These are phyloP conservation scores for Xylaria sp. DNA, from an alignment of 2,329 filamentous ascomycete genomes.

Conservation along the genomic window DNA sequence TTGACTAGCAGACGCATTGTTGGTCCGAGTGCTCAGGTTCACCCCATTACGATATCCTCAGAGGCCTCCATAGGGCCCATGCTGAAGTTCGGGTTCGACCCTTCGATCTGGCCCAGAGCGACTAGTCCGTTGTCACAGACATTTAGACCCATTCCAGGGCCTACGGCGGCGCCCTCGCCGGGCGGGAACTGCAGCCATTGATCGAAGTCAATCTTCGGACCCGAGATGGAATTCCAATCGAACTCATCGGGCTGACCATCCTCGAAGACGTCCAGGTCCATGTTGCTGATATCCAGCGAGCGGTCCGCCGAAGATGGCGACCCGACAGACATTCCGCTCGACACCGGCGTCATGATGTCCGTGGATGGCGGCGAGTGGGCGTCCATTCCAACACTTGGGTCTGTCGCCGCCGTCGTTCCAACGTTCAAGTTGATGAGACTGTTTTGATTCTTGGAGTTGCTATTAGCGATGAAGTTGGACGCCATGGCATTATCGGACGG, in stretches of 20 bases:
- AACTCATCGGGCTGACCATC: slow-evolving; percentile 59
- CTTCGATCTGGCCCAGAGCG: slow-evolving; percentile 36
- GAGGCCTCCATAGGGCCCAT: slow-evolving; percentile 10
- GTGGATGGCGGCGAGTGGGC: slow-evolving; percentile 42
- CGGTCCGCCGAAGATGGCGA: slow-evolving; percentile 40
- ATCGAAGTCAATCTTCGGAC: slow-evolving; percentile 67
- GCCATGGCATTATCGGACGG: slow-evolving; percentile 19
- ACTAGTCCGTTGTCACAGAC: slow-evolving; percentile 33
- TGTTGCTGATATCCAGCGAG: slow-evolving; percentile 59
- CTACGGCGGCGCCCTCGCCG: slow-evolving; percentile 55
- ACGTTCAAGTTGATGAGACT: slow-evolving; percentile 20
- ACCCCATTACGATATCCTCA: slow-evolving; percentile 28
- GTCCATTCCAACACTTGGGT: background rate
- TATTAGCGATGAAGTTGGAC: slow-evolving; percentile 13
- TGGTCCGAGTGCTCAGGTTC: background rate
- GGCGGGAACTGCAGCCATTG: slow-evolving; percentile 68
- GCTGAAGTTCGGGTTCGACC: slow-evolving; percentile 23
- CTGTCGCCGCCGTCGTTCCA: background rate
- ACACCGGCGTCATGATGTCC: slow-evolving; percentile 45
- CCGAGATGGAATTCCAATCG: slow-evolving; percentile 65
- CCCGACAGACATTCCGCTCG: slow-evolving; percentile 31
- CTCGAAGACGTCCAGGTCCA: slow-evolving; percentile 55
- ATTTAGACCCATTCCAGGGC: slow-evolving; percentile 32
- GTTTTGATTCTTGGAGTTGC: slow-evolving; percentile 17
- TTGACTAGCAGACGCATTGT: background rate